Evolutionary conservation across 1,139 yeast genomes (phyloP).

Genomic region (Zhuliangozyma parablackwelliae): DNA sequence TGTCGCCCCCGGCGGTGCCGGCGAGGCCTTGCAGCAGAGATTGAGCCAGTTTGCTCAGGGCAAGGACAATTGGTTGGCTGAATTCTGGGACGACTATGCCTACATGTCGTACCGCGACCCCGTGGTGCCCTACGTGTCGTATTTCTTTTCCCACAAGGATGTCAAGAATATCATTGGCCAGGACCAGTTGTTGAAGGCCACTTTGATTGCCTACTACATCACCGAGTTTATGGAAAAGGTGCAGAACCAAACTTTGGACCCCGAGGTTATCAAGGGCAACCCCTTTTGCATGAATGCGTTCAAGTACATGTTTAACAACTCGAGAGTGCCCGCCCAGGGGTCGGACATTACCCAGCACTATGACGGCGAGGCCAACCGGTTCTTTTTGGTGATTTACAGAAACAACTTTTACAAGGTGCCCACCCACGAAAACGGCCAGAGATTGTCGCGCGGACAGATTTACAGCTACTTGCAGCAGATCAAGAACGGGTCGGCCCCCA

Average conservation of each 20-base stretch:
- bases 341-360: constrained; percentile 54
- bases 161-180: constrained; percentile 50
- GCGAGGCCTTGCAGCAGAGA: constrained; percentile 65
- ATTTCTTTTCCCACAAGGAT: constrained; percentile 83
- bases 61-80: constrained; percentile 85
- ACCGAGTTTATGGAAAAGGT: constrained; percentile 52
- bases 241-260: constrained; percentile 59
- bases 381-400: constrained; percentile 67
- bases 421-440: constrained; percentile 56
- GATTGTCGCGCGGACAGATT: constrained; percentile 57
- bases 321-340: constrained; percentile 67
- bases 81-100: constrained; percentile 93
- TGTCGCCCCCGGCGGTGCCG: constrained; percentile 48
- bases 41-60: constrained; percentile 54
- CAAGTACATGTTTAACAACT: constrained; percentile 85
- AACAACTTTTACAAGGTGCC: constrained; percentile 80
- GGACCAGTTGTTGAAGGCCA: constrained; percentile 72
- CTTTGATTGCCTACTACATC: constrained; percentile 54
- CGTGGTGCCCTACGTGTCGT: constrained; percentile 88
- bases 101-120: constrained; percentile 91
- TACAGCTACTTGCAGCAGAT: constrained; percentile 62
- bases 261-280: constrained; percentile 74
- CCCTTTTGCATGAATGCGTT: constrained; percentile 95
- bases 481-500: constrained; percentile 30
- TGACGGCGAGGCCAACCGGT: constrained; percentile 56